Evolutionary conservation across 768 basidiomycete species (phyloP).

Genomic region (Trametes sanguinea): DNA sequence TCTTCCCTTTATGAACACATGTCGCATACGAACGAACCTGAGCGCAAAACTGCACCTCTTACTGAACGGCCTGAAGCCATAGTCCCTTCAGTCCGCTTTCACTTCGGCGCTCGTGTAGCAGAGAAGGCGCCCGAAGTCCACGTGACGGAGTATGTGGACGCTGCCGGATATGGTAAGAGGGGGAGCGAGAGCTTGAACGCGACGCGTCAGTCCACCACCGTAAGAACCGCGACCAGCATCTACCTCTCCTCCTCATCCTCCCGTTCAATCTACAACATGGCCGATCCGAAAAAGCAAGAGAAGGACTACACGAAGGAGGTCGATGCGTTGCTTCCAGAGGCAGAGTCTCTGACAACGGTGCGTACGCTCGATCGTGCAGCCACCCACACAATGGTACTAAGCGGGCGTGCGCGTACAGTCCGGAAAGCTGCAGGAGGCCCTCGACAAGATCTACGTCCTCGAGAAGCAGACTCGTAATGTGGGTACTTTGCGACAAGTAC

Average conservation of each 20-base stretch:
- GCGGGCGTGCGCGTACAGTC: constrained; percentile 46
- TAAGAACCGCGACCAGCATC: constrained; percentile 22
- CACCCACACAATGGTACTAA: constrained; percentile 18
- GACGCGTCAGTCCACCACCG: constrained; percentile 39
- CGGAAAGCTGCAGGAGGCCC: constrained; percentile 79
- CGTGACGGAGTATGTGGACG: constrained; percentile 17
- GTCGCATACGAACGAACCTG: not conserved
- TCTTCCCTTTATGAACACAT: constrained; percentile 11
- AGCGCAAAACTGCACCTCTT: not conserved
- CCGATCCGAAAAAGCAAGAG: constrained; percentile 82
- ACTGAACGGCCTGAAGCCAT: not conserved
- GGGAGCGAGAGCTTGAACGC: constrained; percentile 27
- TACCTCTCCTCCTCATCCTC: constrained; percentile 26
- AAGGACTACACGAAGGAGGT: constrained; percentile 88
- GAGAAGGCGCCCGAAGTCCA: constrained; percentile 2
- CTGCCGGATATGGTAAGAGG: constrained; percentile 22
- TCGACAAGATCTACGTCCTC: constrained; percentile 85
- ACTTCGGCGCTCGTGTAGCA: constrained; percentile 11
- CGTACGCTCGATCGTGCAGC: constrained; percentile 22
- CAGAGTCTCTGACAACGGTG: constrained; percentile 71
- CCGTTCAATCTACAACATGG: constrained; percentile 56
- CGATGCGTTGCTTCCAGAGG: constrained; percentile 69
- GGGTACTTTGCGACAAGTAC: constrained; percentile 27
- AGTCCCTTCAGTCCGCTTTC: constrained; percentile 10
- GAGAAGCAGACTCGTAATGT: constrained; percentile 99